These are phyloP conservation scores for Extremus antarcticus DNA, from an alignment of 495 filamentous ascomycete species.

Conservation along the genomic window DNA sequence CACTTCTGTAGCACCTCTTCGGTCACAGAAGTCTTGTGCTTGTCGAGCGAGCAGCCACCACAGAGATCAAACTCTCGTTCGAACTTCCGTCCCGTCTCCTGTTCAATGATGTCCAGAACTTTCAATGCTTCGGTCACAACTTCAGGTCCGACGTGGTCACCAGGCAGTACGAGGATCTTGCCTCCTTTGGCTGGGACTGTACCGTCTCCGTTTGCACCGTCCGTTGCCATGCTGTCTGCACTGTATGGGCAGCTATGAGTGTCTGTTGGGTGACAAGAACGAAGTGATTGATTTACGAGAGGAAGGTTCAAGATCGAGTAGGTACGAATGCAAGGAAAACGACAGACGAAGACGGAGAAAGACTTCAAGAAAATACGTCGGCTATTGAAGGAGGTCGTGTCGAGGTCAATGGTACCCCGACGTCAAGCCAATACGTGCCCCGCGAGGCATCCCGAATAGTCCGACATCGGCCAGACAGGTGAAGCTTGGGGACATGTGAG, in stretches of 20 bases:
- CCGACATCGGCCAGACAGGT: neutral
- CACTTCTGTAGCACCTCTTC: slow-evolving; percentile 36
- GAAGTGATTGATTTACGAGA: neutral
- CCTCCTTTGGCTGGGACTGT: slow-evolving; percentile 5
- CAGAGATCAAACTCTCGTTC: slow-evolving; percentile 37
- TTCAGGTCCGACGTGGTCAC: slow-evolving; percentile 47
- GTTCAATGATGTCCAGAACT: slow-evolving; percentile 39
- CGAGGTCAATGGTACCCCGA: neutral
- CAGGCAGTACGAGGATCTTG: slow-evolving; percentile 44
- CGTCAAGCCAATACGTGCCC: neutral
- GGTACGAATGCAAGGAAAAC: neutral
- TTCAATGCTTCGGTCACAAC: slow-evolving; percentile 43
- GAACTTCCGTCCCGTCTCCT: slow-evolving; percentile 29
- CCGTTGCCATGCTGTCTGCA: slow-evolving; percentile 2
- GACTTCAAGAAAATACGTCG: neutral
- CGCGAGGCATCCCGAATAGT: neutral
- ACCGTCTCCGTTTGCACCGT: neutral
- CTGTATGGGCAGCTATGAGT: no score
- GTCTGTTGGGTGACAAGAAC: neutral
- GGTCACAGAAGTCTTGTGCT: slow-evolving; percentile 36
- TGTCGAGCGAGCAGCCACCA: slow-evolving; percentile 39
- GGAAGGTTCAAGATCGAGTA: neutral
- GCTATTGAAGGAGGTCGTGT: neutral
- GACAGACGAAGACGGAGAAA: neutral
- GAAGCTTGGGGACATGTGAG: no score